Evolutionary conservation across 164 flowering plant species (phyloP), one percentile per base, ranked within the genome.

Genomic region (Annona cherimola): DNA sequence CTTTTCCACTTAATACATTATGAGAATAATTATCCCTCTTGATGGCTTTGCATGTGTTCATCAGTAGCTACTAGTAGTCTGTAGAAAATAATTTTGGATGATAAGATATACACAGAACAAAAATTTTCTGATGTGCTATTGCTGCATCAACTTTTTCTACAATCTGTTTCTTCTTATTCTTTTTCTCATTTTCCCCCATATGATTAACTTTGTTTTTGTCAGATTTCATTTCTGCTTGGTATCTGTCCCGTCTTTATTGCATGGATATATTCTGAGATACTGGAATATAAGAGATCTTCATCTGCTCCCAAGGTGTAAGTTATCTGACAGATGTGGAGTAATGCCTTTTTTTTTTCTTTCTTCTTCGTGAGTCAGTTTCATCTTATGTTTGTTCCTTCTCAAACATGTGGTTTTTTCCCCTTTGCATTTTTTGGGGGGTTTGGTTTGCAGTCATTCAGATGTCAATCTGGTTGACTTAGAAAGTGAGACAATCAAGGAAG

Each of bases 191-290:
- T 8, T 41, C 35, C 40, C n/a, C 59, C 18, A 16, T 59, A 35
- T 11, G 20, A 3, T n/a, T 14, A 9, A 7, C 18, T 61, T 59
- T 18, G 35, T 26, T n/a, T 42, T 45, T 70, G 43, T 61, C 84
- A 94, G 98, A 94, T 93, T 63, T 90, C 98, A 8, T 95, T 93
- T 81, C 75, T 93, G 80, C 90, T 95, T 68, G 98, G 97, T 65
- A 40, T 91, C 61, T 75, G 86, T 76, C 96, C 98, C 16, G 77
- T 89, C 18, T 72, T 93, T 75, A 81, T 90, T 59, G 86, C 97
- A 71, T 95, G 99, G 99, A 79, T 93, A 76, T 93, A 95, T 77
- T 85, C 98, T 3, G 99, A 95, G 79, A 77, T 81, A 42, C 74
- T 95, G 81, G 96, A 88, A 60, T 85, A 84, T 62, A 88, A 81